Evolutionary conservation across 192 early-diverging fungal species (phyloP), one percentile per base, ranked within the genome.

Genomic region (Linderina pennispora): DNA sequence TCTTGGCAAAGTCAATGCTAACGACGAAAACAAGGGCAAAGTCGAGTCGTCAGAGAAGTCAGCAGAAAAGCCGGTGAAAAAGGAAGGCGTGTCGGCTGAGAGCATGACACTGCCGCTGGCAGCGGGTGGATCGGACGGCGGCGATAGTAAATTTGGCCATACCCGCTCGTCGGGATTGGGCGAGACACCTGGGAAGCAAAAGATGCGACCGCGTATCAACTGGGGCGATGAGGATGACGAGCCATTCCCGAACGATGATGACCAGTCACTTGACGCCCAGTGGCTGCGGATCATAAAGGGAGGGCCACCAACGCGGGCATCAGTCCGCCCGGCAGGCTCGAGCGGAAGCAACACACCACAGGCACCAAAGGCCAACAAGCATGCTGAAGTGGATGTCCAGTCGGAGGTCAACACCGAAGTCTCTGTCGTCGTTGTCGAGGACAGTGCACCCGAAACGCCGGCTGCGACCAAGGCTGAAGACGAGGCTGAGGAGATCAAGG

Each of bases 221-320:
- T 70, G 67, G 67, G 61, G 57, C 11, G 68, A 64, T 9, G 61
- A 66, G 21, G 57, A 50, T 39, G 36, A 40, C 18, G 11, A 33
- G 19, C 9, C 9, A 16, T 8, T 59, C 14, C 61, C 68, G 9
- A 21, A 55, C 3, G 61, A 56, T 3, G 21, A 45, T 28, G 61
- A 64, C 28, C 53, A 5, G 42, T 64, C 68, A 2, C 24, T 72
- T 3, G 56, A 62, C 19, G 68, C 68, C 9, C 68, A 72, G 33
- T 72, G 68, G 68, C 68, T 63, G 25, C 56, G 68, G 21, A 72
- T 72, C 15, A 43, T 72, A 23, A 59, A 52, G 4, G 62, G 61
- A 19, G 53, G 59, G 16, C 68, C 68, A 16, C 68, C 61, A 19
- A 31, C 49, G 17, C 35, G 68, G n/a, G 45, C 50, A 7, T 23